Evolutionary conservation across 139 green algal species (phyloP), one percentile per base, ranked within the genome.

Genomic region (Chlamydomonas schloesseri): DNA sequence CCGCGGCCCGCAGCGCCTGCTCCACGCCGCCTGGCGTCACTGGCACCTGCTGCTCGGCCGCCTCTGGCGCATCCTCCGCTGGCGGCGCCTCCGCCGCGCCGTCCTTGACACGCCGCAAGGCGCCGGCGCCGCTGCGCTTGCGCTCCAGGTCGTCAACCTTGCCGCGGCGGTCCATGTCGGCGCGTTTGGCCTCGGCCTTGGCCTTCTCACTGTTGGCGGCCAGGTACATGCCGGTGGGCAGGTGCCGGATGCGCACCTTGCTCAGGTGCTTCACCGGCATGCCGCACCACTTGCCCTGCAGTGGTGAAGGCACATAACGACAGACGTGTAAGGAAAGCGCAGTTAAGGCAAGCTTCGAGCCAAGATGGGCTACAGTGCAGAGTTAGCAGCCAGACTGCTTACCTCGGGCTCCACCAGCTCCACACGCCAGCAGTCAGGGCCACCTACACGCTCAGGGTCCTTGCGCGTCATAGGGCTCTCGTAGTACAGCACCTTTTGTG

Each of bases 401-500:
- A 83, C 77, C 77, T 64, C 80, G 9, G 60, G 33, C 9, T 33
- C 34, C 50, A 86, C 80, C 50, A 78, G 80, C 80, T 86, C 80
- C 33, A 86, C 0, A 15, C 80, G 68, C 80, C 80, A 86, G 33
- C 3, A 24, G 68, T 86, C 80, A 5, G 68, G 80, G 6, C 68
- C 80, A 14, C 68, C 28, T 3, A 86, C n/a, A 14, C 68, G 50
- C 50, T 31, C 53, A 18, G 82, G 82, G 29, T 87, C 58, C n/a
- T 58, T 10, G 33, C 82, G 82, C 2, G 71, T 81, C n/a, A 87
- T 71, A 5, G 82, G 82, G 57, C 46, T 71, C 82, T 82, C 50
- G 72, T 75, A 87, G 82, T 87, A 87, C 14, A 87, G 71, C 37
- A 57, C 55, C 57, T 67, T 73, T 18, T 87, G 71, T n/a, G 58